Evolutionary conservation across 768 basidiomycete genomes (phyloP), one percentile per base, ranked within the genome.

Genomic region (Crucibulum laeve): DNA sequence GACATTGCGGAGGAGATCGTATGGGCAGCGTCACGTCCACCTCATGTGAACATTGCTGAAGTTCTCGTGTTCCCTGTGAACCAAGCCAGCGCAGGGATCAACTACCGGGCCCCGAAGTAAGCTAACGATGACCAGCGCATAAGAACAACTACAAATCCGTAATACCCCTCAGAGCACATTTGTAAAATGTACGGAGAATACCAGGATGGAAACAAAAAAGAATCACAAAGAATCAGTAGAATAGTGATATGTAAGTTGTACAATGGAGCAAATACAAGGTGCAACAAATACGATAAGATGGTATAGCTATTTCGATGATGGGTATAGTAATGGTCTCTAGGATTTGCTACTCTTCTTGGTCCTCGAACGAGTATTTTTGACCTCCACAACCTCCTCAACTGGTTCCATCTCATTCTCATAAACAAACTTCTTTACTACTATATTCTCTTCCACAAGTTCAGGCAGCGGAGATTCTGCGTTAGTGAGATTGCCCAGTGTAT

Each of bases 1-100:
- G 93, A 97, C 57, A 86, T 97, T 36, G 96, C 96, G 1, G 96
- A 99, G 61, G 93, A 98, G 64, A 94, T 99, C 56, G 92, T 95
- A 15, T 99, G 95, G 95, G 84, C 84, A 11, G 95, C 96, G 15
- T 76, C 87, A 8, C 83, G 94, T 32, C 94, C 94, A 8, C 74
- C 88, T 30, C 94, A 95, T 57, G 90, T 97, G 35, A 93, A 97
- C 59, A 75, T 97, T 33, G 91, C 90, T 1, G 86, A 92, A 56
- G 64, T 88, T 8, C 77, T 80, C 44, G 73, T 91, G 35, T 77
- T 89, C 52, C 88, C 88, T 1, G 82, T 84, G 23, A 88, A 88
- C 59, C 88, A 91, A 67, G 88, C 88, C 25, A 71, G 76, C 47
- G 76, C 84, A 19, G 80, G 73, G 18, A 60, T 87, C 51, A 77